Conservation (phyloP, 495 filamentous ascomycete genomes). For the Aspergillus diversus region DNA sequence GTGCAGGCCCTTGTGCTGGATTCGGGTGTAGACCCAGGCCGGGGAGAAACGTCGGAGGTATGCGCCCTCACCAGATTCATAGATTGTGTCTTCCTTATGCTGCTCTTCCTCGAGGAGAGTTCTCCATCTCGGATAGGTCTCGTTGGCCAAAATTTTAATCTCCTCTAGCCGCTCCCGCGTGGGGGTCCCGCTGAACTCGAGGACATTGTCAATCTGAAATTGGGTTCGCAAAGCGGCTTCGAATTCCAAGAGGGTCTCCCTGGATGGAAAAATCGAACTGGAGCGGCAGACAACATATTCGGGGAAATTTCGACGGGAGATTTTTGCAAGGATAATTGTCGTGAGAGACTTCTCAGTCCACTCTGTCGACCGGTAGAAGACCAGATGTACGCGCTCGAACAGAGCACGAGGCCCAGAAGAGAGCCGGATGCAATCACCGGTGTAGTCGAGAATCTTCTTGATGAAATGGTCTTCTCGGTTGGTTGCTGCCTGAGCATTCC, state of each 20-base stretch:
- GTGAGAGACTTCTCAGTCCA: conserved; percentile 98
- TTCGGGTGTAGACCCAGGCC: conserved; percentile 91
- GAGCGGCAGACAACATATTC: conserved; percentile 89
- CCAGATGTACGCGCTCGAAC: conserved; percentile 92
- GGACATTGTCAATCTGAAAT: conserved; percentile 77
- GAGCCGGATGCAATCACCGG: conserved; percentile 83
- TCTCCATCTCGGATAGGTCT: conserved; percentile 80
- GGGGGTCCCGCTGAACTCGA: conserved; percentile 83
- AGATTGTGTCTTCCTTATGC: conserved; percentile 75
- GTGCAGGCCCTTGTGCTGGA: conserved; percentile 83
- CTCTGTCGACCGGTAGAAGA: conserved; percentile 94
- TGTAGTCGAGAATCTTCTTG: conserved; percentile 76
- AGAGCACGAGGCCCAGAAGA: conserved; percentile 73
- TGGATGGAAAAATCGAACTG: conserved; percentile 82
- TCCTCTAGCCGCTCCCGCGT: conserved; percentile 62
- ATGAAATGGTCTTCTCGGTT: conserved; percentile 65
- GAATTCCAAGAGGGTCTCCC: conserved; percentile 79
- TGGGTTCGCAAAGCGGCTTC: conserved; percentile 85
- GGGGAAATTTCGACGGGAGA: conserved; percentile 84
- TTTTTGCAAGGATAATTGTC: conserved; percentile 91
- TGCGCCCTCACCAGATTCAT: conserved; percentile 83
- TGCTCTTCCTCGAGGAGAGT: conserved; percentile 75
- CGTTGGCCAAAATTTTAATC: conserved; percentile 74
- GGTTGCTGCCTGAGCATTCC: conserved; percentile 50
- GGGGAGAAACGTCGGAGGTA: conserved; percentile 92